Evolutionary conservation across 345 rosid species (phyloP).

Genomic region (Xanthoceras sorbifolium): DNA sequence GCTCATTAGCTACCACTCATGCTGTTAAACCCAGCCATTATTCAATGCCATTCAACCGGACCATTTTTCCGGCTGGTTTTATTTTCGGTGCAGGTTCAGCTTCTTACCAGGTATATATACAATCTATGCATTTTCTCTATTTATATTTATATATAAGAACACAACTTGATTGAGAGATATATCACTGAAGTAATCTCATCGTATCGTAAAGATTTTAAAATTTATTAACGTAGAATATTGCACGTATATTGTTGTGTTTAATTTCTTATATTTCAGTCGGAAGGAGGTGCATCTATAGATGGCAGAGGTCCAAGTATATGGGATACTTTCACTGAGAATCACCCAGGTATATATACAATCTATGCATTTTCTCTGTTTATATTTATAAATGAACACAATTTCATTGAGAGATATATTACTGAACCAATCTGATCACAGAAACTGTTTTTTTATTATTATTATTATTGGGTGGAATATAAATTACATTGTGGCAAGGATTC

Average conservation of each 20-base stretch:
- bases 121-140: neutral
- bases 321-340: neutral
- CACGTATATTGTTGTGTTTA: neutral
- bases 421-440: neutral
- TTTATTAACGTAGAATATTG: neutral
- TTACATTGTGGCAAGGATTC: neutral
- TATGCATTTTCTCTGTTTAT: neutral
- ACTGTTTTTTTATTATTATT: too few species aligned
- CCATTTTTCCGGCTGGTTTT: neutral
- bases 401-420: too few species aligned
- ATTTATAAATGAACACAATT: neutral
- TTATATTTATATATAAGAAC: neutral
- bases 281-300: conserved; percentile 24
- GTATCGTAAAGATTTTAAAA: neutral
- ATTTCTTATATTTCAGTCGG: neutral
- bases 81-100: neutral
- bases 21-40: conserved; percentile 9
- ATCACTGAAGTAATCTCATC: too few species aligned
- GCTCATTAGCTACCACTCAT: neutral
- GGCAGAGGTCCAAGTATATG: conserved; percentile 27
- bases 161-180: too few species aligned
- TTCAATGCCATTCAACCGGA: conserved; percentile 13
- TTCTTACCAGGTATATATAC: conserved; percentile 5
- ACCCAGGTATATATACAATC: conserved; percentile 12
- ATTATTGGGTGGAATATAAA: too few species aligned